Base-by-base conservation (phyloP, 805 yeast genomes). In the Nakazawaea peltata region DNA sequence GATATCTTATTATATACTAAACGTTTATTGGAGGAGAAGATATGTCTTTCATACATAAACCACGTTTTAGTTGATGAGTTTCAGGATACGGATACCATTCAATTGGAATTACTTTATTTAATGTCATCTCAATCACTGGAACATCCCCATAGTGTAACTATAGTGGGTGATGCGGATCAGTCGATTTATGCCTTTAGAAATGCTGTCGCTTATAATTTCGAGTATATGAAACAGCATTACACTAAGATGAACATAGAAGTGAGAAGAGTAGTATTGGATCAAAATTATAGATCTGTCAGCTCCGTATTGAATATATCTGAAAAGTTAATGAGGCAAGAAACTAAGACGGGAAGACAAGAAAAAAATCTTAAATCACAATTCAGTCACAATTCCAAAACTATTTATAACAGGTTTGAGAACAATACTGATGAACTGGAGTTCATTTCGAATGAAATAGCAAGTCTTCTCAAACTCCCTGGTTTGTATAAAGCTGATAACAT, bases 131-230 rank as follows among this genome's bases (percentile, higher is more conserved):
- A 36, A 19, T 65, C 78, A 0, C 53, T 57, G 14, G 34, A 50
- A 14, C 65, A 63, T 25, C 17, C 15, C 4, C 52, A 74, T 41
- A 78, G 78, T 39, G 69, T 90, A 7, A 84, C 97, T 0, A 78
- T 87, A 1, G 97, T 90, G 2, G 98, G 98, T 1, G 98, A 90
- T 51, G 95, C 96, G 0, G 96, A 92, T 54, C 98, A 90, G 56
- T 80, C 94, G 49, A 90, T 90, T 16, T 90, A 92, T 53, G 86
- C 81, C 0, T 90, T 90, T 46, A 63, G 97, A 41, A 77, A 80
- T 47, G 97, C 97, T 0, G 75, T 76, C 24, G 65, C 80, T 1
- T 59, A 63, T 13, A 87, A 83, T 47, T 84, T 88, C 46, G 57
- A 58, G 27, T 60, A 61, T 11, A 74, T 86, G 83, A 54, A 58